Evolutionary conservation across 169 alveolate genomes (phyloP).

Genomic region (Plasmodium knowlesi): DNA sequence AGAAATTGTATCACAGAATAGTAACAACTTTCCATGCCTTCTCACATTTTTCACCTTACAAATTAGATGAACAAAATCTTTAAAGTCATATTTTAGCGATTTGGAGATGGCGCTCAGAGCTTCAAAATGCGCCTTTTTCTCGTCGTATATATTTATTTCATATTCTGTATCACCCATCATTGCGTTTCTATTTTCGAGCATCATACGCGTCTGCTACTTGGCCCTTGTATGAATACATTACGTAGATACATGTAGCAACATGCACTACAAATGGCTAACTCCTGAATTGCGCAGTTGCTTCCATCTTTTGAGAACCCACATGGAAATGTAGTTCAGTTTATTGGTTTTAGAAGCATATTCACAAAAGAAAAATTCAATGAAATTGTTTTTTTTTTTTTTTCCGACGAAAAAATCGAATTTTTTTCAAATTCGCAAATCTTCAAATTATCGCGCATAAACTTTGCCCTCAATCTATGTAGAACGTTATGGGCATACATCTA

Average conservation of each 20-base stretch:
- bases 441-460: background rate
- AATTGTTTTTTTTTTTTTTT: background rate
- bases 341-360: background rate
- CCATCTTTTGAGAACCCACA: background rate
- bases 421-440: background rate
- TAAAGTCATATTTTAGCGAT: background rate
- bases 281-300: background rate
- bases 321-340: background rate
- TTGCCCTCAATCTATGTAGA: background rate
- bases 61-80: conserved; percentile 51
- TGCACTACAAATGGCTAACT: background rate
- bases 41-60: conserved; percentile 73
- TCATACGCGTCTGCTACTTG: background rate
- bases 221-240: background rate
- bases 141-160: conserved; percentile 44
- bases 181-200: conserved; percentile 7
- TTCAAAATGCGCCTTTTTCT: conserved; percentile 18
- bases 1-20: conserved; percentile 40
- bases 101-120: background rate
- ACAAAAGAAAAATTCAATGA: background rate
- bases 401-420: background rate
- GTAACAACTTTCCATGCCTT: conserved; percentile 49
- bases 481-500: background rate
- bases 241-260: background rate
- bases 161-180: conserved; percentile 1